Base-by-base conservation (phyloP, 1,284 basidiomycete genomes). In the Fomitopsis pinicola region DNA sequence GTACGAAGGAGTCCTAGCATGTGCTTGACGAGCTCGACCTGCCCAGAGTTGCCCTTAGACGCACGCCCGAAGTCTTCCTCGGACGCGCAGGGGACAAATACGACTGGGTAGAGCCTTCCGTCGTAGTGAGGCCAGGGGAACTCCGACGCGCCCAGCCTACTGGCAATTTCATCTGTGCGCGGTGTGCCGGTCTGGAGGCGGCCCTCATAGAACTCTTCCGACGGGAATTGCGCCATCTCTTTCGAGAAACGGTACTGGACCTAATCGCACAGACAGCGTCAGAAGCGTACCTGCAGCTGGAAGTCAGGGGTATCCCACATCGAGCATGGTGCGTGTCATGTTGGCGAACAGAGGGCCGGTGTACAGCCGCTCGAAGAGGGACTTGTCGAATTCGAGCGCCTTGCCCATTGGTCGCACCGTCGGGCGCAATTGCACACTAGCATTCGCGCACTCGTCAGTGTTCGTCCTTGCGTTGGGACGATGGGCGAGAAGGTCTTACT, bases 181-280 rank as follows among this genome's bases (percentile, higher is more conserved):
- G 71, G 64, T 7, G 79, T 78, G 5, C 81, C 78, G 0, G 85
- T 85, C 60, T 68, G 73, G 2, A 89, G 73, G 36, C 76, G 72
- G 7, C 78, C 79, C 52, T 86, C 75, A 66, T 88, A 88, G 66
- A 88, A 88, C 64, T 84, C 82, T 10, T 69, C 68, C 0, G 87
- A 87, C 1, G 87, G 86, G 64, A 88, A 88, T 0, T 69, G 71
- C 26, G 85, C 85, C 0, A 88, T 76, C 44, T 79, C 80, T 56
- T 72, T 70, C 0, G 85, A 82, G 62, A 86, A 87, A 2, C 86
- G 81, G 67, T 89, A 89, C 71, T 88, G 86, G 0, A 81, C 74
- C 80, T 83, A 53, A n/a, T 33, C 19, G n/a, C 26, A 14, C 33
- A 59, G 50, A 4, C 38, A n/a, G 42, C 44, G 45, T 14, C 10